Base-by-base conservation (phyloP, 129 eudicot species). In the Oenanthe sinensis region DNA sequence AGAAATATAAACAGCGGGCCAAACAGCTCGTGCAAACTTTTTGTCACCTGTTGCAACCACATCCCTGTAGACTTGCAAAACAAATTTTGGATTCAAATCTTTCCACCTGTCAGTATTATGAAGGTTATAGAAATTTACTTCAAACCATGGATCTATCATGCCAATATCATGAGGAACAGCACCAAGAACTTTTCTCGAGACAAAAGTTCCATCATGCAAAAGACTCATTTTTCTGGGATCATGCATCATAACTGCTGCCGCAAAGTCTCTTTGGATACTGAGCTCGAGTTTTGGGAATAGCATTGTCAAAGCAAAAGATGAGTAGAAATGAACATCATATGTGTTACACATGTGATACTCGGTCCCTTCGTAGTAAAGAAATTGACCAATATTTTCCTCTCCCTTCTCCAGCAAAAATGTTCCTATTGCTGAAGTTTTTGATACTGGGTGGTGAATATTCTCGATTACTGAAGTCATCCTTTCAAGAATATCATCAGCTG, bases 151-250 rank as follows among this genome's bases (percentile, higher is more conserved):
- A 79, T 89, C 93, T 55, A 75, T 71, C 85, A 89, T 82, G 40
- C 93, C 93, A 46, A 89, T 89, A 83, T 89, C 93, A 78, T 89
- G 93, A 69, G 93, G 93, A 77, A 89, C 90, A 48, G 93, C 90
- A 54, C 93, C 93, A 47, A 89, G 88, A 73, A 85, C 90, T 50
- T 87, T 89, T 60, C 93, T 79, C 13, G 84, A 75, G 33, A 78
- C 90, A 42, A 71, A 80, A 33, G 81, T 83, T 39, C 93, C 93
- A 68, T 89, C 88, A 45, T 67, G 72, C 73, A 89, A 24, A 37
- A 87, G 84, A 12, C 54, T 40, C 83, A 65, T 85, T 77, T 83
- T 86, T 45, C 86, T 87, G 0, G 90, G 93, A 79, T 89, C 93
- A 77, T 89, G 90, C 90, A 86, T 84, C 86, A 89, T 73, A 15